Evolutionary conservation across 805 yeast species (phyloP).

Genomic region (Yarrowia alimentaria): DNA sequence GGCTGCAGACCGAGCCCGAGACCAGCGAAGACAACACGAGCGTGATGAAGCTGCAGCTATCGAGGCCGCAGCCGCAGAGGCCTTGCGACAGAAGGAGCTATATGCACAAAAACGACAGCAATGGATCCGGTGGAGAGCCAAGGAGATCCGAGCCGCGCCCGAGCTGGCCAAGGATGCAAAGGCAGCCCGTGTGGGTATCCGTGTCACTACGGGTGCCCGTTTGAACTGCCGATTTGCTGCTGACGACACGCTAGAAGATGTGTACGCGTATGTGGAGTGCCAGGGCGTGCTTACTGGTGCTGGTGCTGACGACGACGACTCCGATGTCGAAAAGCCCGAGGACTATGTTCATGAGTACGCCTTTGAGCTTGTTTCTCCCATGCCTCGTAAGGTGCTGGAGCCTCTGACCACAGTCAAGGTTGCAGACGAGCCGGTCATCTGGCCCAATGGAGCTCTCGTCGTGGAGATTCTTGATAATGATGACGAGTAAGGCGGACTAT

Average conservation of each 20-base stretch:
- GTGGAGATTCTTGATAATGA: conserved; percentile 42
- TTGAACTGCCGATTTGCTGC: conserved; percentile 50
- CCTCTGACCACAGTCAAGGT: conserved; percentile 39
- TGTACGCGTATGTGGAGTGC: conserved; percentile 71
- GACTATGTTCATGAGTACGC: conserved; percentile 48
- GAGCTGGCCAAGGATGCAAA: no score
- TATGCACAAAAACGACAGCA: conserved; percentile 31
- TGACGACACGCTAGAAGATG: conserved; percentile 52
- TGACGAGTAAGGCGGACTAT: not conserved
- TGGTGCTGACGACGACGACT: conserved; percentile 32
- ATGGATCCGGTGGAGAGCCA: conserved; percentile 54
- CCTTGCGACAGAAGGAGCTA: conserved; percentile 28
- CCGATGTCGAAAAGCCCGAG: conserved; percentile 39
- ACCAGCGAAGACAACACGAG: conserved; percentile 37
- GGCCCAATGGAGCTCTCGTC: conserved; percentile 66
- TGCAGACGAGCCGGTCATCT: conserved; percentile 48
- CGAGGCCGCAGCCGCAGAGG: conserved; percentile 31
- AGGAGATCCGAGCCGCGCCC: no score
- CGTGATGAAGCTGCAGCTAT: conserved; percentile 33
- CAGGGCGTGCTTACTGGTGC: conserved; percentile 34
- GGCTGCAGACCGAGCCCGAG: conserved; percentile 60
- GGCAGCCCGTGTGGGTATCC: conserved; percentile 70
- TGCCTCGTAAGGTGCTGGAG: conserved; percentile 53
- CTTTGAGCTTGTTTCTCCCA: conserved; percentile 55
- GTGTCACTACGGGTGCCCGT: conserved; percentile 63